Evolutionary conservation across 2,329 filamentous ascomycete genomes (phyloP), one percentile per base, ranked within the genome.

Genomic region (Calonectria hawksworthii): DNA sequence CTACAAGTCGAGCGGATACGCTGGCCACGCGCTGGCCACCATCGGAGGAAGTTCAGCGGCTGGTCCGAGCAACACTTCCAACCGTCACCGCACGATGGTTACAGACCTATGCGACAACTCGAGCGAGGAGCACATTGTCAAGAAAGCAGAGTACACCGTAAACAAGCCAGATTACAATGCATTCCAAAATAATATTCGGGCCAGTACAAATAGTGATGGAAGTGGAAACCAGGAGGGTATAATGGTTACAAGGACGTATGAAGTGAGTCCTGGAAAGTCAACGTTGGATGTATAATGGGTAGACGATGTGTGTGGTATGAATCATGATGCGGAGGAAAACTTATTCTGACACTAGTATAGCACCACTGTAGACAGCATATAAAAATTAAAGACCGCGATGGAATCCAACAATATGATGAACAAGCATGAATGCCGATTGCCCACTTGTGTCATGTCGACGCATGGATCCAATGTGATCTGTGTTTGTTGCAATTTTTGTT

Each of bases 41-140:
- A 80, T 83, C 16, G 79, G 81, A 3, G 78, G 78, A 38, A 65
- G 23, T 13, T 77, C 76, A 51, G 79, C 75, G 9, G 75, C 73
- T 4, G 73, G 72, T 0, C 72, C 73, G 6, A 73, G 66, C 14
- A 34, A 72, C 2, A 74, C 71, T 11, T 41, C 71, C 34, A 77
- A 59, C 50, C 74, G 79, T n/a, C 74, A 80, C 23, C 68, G 75
- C 34, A 78, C 78, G 14, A 77, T 75, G 72, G 78, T 81, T 74
- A 77, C 78, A 6, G 74, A 83, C 10, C 75, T 81, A 1, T 80
- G 80, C 41, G 80, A 81, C 16, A 83, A 81, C 63, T 83, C 79
- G 26, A 84, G 83, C 76, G 81, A 84, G 71, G 83, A 84, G 38
- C 78, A 81, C 32, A 84, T 84, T 16, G 80, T 84, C 6, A 72